Conservation (phyloP, 78 protist genomes). For the Salpingoeca rosetta region DNA sequence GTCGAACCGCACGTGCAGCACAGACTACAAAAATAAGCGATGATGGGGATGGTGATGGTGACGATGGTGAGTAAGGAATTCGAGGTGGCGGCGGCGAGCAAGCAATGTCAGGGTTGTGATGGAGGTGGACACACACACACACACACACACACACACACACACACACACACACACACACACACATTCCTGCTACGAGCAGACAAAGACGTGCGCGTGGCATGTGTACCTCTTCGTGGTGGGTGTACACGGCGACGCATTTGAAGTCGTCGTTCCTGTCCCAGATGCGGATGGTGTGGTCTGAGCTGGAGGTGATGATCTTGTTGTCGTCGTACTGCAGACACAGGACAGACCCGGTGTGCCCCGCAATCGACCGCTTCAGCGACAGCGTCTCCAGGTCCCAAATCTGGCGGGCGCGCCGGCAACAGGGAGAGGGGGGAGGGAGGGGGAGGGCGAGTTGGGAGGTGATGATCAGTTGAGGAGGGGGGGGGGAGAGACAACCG, state of each 20-base stretch:
- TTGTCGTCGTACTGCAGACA: conserved; percentile 15
- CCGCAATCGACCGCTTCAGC: not conserved
- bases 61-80: no score
- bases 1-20: conserved; percentile 18
- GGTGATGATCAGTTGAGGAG: not conserved
- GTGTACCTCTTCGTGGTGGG: not conserved
- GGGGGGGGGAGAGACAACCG: not conserved
- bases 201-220: not conserved
- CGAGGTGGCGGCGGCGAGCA: no score
- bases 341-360: conserved; percentile 11
- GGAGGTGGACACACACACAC: no score
- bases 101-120: no score
- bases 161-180: conserved; percentile 9
- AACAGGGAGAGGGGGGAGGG: not conserved
- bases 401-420: no score
- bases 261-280: not conserved
- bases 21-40: not conserved
- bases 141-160: not conserved
- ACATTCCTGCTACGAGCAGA: not conserved
- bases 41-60: no score
- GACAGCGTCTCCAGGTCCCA: not conserved
- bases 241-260: not conserved
- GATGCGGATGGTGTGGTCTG: conserved; percentile 15
- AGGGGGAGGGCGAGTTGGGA: not conserved
- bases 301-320: conserved; percentile 8